Base-by-base conservation (phyloP, 169 alveolate genomes). In the Besnoitia besnoiti region DNA sequence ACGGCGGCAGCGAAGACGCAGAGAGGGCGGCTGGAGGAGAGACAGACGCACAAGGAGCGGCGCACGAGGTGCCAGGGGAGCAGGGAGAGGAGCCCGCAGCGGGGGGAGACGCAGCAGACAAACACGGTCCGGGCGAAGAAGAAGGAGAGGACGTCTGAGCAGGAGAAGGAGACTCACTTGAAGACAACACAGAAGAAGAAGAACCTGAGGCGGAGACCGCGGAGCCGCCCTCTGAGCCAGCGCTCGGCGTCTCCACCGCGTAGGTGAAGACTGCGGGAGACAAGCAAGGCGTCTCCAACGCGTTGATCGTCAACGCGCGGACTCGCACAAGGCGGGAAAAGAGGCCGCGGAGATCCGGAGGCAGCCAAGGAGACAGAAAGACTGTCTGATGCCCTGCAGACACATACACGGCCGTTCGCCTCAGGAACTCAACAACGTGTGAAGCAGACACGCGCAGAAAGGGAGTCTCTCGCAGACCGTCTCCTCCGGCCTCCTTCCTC, bases 301-400 rank as follows among this genome's bases (percentile, higher is more conserved):
- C 87, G 21, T 77, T 77, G 87, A 77, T 77, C 10, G 87, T 77
- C 37, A 77, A 44, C 8, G 49, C 10, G 40, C 87, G 10, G 44
- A 42, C 61, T 30, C 87, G 87, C 49, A 24, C 33, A 7, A 77
- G 40, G 40, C 87, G 87, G 19, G 59, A 30, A 19, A 77, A 19
- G 61, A 77, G 30, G 21, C 37, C 24, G 33, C 87, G 55, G 47
- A 77, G 49, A 21, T 77, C 87, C 87, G 87, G 87, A 42, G 87
- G 35, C 8, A 77, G n/a, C n/a, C 37, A 77, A 14, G 87, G 16
- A 0, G 87, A 77, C 39, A 77, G 55, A 39, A 77, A 42, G 21
- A 77, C 12, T 0, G 87, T 77, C 59, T 77, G 87, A 24, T 77
- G 87, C 3, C 55, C 87, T 77, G 47, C 55, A 77, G 10, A 30